Base-by-base conservation (phyloP, 768 basidiomycete species). In the Podaxis sp. region DNA sequence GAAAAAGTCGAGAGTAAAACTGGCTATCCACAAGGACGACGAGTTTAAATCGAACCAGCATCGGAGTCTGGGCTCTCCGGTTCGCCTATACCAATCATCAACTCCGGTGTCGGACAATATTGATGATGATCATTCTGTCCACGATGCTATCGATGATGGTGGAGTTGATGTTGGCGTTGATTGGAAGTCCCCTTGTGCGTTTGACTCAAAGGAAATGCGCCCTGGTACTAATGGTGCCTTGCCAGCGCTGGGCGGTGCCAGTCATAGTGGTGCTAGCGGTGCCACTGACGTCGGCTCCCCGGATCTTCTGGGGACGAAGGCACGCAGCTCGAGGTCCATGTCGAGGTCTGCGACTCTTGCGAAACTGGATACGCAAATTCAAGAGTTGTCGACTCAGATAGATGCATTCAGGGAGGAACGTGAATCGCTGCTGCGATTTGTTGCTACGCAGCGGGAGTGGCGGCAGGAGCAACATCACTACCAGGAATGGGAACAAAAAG, bases 351-450 rank as follows among this genome's bases (percentile, higher is more conserved):
- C 44, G 15, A 42, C 52, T n/a, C 48, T 68, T 6, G 61, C 44
- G 4, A 61, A 59, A 12, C 69, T 83, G 17, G 74, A 79, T 52
- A 67, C 68, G 30, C 76, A 81, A 46, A 74, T 84, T 52, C 70
- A 66, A 8, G 66, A 65, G 0, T 69, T 82, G 52, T 72, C 73
- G 4, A 54, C 70, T 11, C 73, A 74, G 49, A 70, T 80, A 26
- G 76, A 80, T 13, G 71, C 69, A 2, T 77, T 82, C 38, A 71
- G 68, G 39, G 63, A 71, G 12, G 82, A 84, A 62, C 70, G 79
- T 46, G 68, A 71, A 11, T 49, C 39, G 3, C 46, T 61, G 53
- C 26, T 28, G n/a, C 48, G 24, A 4, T 51, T 63, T 24, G 51
- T 65, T 53, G 60, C 51, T 24, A 19, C 54, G 22, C 54, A 52